phyloP scores from a whole-genome alignment of 31 red algal species.

The Asparagopsis taxiformis region DNA sequence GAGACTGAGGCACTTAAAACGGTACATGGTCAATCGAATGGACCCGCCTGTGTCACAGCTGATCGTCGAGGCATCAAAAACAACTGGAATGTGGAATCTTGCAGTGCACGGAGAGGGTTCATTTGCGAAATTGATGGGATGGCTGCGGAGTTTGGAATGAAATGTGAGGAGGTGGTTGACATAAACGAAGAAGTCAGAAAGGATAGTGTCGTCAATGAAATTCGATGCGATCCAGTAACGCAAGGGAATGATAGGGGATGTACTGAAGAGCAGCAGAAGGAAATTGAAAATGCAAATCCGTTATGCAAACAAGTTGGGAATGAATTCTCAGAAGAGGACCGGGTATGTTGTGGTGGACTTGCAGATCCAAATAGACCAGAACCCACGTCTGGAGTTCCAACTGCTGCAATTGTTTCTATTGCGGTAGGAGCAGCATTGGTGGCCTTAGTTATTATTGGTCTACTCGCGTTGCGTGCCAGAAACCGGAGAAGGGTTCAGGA shows the following conservation, averaged over 20 bases:
- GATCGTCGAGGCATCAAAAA: conserved; percentile 8
- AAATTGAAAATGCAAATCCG: conserved; percentile 1
- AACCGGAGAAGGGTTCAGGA: no score
- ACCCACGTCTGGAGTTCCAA: background rate
- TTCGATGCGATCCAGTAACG: background rate
- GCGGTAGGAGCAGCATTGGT: background rate
- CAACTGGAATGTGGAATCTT: conserved; percentile 32
- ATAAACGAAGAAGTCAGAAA: background rate
- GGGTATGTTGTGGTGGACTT: conserved; percentile 21
- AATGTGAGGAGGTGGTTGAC: background rate
- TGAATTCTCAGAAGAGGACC: conserved; percentile 2
- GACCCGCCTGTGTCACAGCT: conserved; percentile 10
- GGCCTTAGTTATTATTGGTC: conserved; percentile 1
- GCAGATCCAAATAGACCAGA: conserved; percentile 3
- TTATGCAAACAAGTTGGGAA: conserved; percentile 2
- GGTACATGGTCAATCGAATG: conserved; percentile 3
- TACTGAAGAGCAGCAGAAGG: conserved; percentile 15
- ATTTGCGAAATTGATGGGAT: conserved; percentile 10
- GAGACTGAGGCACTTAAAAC: background rate
- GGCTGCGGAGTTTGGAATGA: background rate
- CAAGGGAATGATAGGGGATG: background rate
- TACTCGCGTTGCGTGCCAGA: background rate
- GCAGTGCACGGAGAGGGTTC: conserved; percentile 3
- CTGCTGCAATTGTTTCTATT: background rate
- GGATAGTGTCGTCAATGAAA: background rate